phyloP scores from a whole-genome alignment of 257 asterid species.

The Fraxinus americana region DNA sequence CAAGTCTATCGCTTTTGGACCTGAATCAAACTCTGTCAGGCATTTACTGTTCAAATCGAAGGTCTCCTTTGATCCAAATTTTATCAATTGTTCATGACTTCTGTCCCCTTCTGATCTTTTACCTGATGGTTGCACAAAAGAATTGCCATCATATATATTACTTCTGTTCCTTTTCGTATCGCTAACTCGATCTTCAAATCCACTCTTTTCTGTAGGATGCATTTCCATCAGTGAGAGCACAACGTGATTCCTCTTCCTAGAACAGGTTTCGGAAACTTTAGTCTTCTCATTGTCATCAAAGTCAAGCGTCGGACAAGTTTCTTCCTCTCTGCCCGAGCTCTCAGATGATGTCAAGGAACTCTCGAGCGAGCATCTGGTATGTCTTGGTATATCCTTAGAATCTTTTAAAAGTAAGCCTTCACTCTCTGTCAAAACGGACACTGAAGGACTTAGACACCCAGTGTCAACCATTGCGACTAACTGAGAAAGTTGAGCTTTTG shows the following conservation, averaged over 20 bases:
- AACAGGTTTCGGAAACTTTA: not conserved
- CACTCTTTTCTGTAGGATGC: not conserved
- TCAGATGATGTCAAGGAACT: conserved; percentile 81
- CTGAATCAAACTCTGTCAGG: conserved; percentile 44
- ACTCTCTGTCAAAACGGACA: conserved; percentile 64
- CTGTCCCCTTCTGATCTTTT: conserved; percentile 5
- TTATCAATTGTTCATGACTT: conserved; percentile 24
- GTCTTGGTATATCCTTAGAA: conserved; percentile 27
- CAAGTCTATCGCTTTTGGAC: conserved; percentile 50
- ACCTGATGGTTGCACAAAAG: not conserved
- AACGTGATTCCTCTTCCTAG: not conserved
- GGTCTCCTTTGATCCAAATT: conserved; percentile 25
- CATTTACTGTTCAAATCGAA: conserved; percentile 62
- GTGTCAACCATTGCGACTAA: conserved; percentile 70
- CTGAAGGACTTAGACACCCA: conserved; percentile 59
- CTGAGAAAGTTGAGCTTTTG: conserved; percentile 74
- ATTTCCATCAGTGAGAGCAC: conserved; percentile 2
- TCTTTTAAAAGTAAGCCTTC: conserved; percentile 44
- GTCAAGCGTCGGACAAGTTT: conserved; percentile 1
- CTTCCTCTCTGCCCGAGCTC: conserved; percentile 52
- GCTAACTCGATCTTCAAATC: conserved; percentile 18
- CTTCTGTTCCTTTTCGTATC: conserved; percentile 39
- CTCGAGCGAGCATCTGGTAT: conserved; percentile 53
- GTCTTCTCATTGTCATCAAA: not conserved
- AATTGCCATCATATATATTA: conserved; percentile 19